Base-by-base conservation (phyloP, 495 filamentous ascomycete species). In the Neurospora hispaniola region DNA sequence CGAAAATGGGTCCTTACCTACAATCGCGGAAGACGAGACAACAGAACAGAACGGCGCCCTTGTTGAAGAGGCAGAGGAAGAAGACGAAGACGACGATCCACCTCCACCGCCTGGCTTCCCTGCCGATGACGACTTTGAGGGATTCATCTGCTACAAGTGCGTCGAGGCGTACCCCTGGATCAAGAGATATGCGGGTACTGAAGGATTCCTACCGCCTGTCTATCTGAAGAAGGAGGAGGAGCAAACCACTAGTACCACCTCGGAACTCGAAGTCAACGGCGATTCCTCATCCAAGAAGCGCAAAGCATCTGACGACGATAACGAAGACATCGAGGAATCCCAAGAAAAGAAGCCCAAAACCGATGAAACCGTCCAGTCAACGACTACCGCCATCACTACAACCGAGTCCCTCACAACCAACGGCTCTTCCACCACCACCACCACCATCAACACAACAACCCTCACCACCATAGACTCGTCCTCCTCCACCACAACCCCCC, bases 131-230 rank as follows among this genome's bases (percentile, higher is more conserved):
- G 89, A 91, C 69, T 99, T 98, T 76, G 92, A 94, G 11, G 87
- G 88, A 39, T 92, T 98, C 77, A 88, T 99, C 68, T 99, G 96
- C 84, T 97, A 94, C 85, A 94, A 96, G 79, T 99, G 96, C 76
- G 85, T 96, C 42, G 91, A 95, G 35, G 89, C 92, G 1, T 89
- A 92, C 76, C 94, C 94, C 0, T 99, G 95, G 96, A 90, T 99
- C 76, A 96, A 94, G 82, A 82, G 85, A 72, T 98, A 98, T 77
- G 94, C 93, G n/a, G 92, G 92, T 5, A 88, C 90, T 0, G 79
- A 87, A 3, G 94, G 94, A 4, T 98, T 99, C 77, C 83, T 98
- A 5, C 86, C 89, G 4, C 87, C 94, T 0, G 90, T 96, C 0
- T 85, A 82, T 72, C 40, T 78, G 43, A 80, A 81, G 71, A 80